A percentile compares a stretch with the other conserved stretches of the same genome.
phyloP scores from a whole-genome alignment of 768 basidiomycete genomes.

The Lactarius hengduanensis region DNA sequence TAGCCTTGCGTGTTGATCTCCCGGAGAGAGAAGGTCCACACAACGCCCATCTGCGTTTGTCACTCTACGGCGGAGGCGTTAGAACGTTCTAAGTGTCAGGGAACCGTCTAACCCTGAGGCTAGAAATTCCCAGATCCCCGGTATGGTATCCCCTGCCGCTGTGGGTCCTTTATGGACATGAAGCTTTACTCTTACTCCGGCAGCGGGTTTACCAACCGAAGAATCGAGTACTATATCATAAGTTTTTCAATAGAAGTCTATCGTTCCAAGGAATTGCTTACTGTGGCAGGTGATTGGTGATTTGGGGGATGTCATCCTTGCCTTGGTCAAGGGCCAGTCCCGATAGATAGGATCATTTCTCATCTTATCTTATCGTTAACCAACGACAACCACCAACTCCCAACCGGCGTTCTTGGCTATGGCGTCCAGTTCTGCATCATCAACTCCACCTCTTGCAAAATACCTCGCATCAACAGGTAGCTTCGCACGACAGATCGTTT shows the following conservation, averaged over 20 bases:
- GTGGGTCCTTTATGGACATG: conserved; percentile 45
- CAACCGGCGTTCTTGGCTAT: conserved; percentile 32
- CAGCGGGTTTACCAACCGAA: conserved; percentile 77
- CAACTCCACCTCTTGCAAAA: conserved; percentile 74
- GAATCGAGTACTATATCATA: conserved; percentile 75
- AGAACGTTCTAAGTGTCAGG: conserved; percentile 9
- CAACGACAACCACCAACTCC: no score
- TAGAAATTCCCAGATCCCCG: conserved; percentile 50
- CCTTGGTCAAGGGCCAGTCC: conserved; percentile 5
- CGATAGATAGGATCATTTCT: not conserved
- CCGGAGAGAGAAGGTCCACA: conserved; percentile 63
- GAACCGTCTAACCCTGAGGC: conserved; percentile 53
- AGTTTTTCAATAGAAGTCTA: not conserved
- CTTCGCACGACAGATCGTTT: conserved; percentile 13
- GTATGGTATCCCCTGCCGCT: conserved; percentile 32
- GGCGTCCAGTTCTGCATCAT: conserved; percentile 37
- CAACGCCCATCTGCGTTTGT: conserved; percentile 87
- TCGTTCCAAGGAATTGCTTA: conserved; percentile 34
- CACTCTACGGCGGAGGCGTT: conserved; percentile 41
- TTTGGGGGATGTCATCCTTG: conserved; percentile 36
- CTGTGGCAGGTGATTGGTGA: conserved; percentile 94
- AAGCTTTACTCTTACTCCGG: conserved; percentile 62
- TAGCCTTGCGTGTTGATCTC: conserved; percentile 50
- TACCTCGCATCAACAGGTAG: conserved; percentile 85
- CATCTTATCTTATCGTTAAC: conserved; percentile 22